Base-by-base conservation (phyloP, 768 basidiomycete species). In the Chalciporus sphaerocephalus region DNA sequence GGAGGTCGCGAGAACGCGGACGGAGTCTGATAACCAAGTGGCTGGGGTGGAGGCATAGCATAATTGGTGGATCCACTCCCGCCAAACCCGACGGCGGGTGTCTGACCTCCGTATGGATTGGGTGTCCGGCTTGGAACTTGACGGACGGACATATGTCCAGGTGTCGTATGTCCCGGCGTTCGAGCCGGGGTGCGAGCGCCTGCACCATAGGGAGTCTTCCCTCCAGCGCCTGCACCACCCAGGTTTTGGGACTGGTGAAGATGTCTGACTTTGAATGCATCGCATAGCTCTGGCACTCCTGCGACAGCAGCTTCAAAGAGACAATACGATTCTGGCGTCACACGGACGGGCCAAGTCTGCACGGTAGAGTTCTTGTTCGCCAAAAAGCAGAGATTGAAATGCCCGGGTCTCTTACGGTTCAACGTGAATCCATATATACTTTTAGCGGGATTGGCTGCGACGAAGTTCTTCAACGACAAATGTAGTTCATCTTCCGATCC, bases 381-480 rank as follows among this genome's bases (percentile, higher is more conserved):
- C 56, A 95, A 72, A 77, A 98, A 99, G 60, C 85, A 87, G 6
- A 98, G 76, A 58, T 80, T 87, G 73, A 98, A 92, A 67, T 95
- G 92, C 1, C 96, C 96, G 1, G 96, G 92, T 42, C 79, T 78
- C 56, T 86, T 86, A 47, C 88, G 79, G 60, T 98, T 95, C 45
- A 94, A 70, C 12, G 87, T 88, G 65, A 98, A 99, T 10, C 91
- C 95, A 59, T 99, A 99, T 69, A 92, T 90, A 60, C 91, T 92
- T 71, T 89, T 88, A 6, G 86, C 86, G 4, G 93, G 94, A 61
- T 97, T 94, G 30, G 94, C 93, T 37, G 88, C 85, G 22, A 95
- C 81, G 56, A 86, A 91, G 54, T 92, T 93, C 61, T 87, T 89
- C 55, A 98, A 68, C 67, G 82, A 93, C 17, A 87, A 65, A 63